phyloP scores from a whole-genome alignment of 441 rosid species.

The Croton setiger region DNA sequence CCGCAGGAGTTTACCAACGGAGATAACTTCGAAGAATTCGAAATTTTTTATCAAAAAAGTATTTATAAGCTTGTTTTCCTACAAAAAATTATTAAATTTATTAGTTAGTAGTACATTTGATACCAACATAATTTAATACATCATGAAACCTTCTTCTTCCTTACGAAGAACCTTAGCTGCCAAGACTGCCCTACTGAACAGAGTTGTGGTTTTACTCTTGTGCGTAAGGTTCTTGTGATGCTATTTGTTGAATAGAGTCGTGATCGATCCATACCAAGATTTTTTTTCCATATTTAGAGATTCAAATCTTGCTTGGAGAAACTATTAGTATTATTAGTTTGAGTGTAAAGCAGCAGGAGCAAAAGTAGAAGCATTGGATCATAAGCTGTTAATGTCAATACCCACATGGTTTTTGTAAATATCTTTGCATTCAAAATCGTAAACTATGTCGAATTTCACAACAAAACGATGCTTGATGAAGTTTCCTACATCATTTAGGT shows the following conservation, averaged over 20 bases:
- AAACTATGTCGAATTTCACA: constrained; percentile 73
- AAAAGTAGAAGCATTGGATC: constrained; percentile 44
- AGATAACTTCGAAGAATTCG: too few species aligned
- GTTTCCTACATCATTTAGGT: constrained; percentile 51
- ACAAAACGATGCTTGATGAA: constrained; percentile 51
- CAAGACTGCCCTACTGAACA: too few species aligned
- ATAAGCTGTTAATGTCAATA: constrained; percentile 61
- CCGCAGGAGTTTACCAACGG: too few species aligned
- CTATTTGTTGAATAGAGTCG: constrained; percentile 38
- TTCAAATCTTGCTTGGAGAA: constrained; percentile 36
- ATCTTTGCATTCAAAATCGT: constrained; percentile 67
- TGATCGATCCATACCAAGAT: constrained; percentile 74
- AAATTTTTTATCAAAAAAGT: too few species aligned
- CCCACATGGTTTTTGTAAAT: constrained; percentile 75
- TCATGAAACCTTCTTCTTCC: too few species aligned
- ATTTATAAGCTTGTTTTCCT: too few species aligned
- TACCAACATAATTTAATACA: too few species aligned
- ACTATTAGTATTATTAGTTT: constrained; percentile 12
- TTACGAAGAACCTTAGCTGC: too few species aligned
- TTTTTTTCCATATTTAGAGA: constrained; percentile 56
- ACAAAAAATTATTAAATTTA: too few species aligned
- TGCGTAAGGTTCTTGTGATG: too few species aligned
- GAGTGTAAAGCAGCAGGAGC: constrained; percentile 36
- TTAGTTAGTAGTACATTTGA: too few species aligned
- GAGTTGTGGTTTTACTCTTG: too few species aligned